phyloP scores from a whole-genome alignment of 805 yeast species.

The Starmerella bombicola region DNA sequence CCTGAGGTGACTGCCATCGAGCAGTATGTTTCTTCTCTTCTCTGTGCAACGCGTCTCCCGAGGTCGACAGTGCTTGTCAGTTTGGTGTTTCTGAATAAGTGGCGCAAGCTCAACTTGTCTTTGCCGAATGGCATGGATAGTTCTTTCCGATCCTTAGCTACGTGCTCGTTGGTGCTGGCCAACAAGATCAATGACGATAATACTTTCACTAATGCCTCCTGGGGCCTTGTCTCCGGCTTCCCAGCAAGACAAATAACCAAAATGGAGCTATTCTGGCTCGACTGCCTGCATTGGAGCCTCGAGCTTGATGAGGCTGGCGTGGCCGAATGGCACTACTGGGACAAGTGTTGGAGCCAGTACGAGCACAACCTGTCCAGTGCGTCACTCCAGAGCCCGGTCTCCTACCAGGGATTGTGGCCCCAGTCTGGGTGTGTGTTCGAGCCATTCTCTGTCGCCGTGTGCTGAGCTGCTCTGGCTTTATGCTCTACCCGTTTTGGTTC shows the following conservation, averaged over 20 bases:
- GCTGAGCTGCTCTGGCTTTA: conserved; percentile 1
- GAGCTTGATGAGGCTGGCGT: conserved; percentile 9
- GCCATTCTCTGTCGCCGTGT: conserved; percentile 16
- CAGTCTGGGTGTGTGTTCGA: conserved; percentile 6
- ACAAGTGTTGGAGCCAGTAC: conserved; percentile 14
- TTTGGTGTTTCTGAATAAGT: conserved; percentile 60
- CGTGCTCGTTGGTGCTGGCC: conserved; percentile 65
- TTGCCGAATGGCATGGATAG: conserved; percentile 31
- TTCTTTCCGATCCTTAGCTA: conserved; percentile 31
- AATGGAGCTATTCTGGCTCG: conserved; percentile 61
- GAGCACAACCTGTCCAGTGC: conserved; percentile 4
- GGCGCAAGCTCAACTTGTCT: neutral
- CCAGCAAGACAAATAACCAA: conserved; percentile 45
- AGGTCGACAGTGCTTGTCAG: conserved; percentile 68
- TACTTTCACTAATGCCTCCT: conserved; percentile 85
- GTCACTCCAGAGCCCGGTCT: conserved; percentile 7
- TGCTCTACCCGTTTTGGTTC: neutral
- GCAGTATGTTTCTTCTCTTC: conserved; percentile 48
- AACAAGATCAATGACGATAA: conserved; percentile 94
- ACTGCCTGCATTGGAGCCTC: conserved; percentile 15
- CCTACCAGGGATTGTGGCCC: conserved; percentile 8
- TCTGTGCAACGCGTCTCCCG: conserved; percentile 81
- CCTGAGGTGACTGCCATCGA: conserved; percentile 7
- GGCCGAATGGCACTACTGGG: conserved; percentile 19
- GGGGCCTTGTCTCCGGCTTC: conserved; percentile 93